Percentiles rank a stretch among this genome's conserved stretches.
phyloP scores from a whole-genome alignment of 73 alveolate genomes.

The Tetrahymena borealis region DNA sequence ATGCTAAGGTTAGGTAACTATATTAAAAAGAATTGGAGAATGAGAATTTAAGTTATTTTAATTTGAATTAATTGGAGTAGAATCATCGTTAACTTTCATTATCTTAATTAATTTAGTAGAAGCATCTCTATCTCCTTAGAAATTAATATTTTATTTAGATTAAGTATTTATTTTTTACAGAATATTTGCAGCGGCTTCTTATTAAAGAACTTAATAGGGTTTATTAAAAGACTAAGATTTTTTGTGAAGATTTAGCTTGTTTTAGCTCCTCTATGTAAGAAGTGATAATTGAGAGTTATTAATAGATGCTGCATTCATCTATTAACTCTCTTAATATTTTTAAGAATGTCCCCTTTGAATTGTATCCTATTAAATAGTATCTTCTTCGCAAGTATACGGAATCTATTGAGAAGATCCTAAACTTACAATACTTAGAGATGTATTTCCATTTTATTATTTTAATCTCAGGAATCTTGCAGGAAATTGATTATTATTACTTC shows the following conservation, averaged over 20 bases:
- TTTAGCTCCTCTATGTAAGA: neutral
- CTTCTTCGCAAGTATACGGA: neutral
- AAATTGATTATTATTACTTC: no score
- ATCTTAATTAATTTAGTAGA: no score
- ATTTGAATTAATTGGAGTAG: no score
- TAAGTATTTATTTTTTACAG: neutral
- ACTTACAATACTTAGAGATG: neutral
- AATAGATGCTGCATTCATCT: neutral
- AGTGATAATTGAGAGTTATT: neutral
- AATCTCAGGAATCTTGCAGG: neutral
- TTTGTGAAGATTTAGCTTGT: neutral
- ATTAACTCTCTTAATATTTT: neutral
- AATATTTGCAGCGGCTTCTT: neutral
- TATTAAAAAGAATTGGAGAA: no score
- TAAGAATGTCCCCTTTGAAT: neutral
- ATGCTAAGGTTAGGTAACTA: no score
- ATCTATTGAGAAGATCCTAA: neutral
- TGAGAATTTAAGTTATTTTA: no score
- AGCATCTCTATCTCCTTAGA: neutral
- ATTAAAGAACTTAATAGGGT: neutral
- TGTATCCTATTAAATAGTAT: neutral
- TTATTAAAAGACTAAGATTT: neutral
- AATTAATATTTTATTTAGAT: neutral
- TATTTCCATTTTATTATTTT: neutral
- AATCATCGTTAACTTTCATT: no score